Conservation (phyloP, 768 basidiomycete species). For the Suillus brevipes region DNA sequence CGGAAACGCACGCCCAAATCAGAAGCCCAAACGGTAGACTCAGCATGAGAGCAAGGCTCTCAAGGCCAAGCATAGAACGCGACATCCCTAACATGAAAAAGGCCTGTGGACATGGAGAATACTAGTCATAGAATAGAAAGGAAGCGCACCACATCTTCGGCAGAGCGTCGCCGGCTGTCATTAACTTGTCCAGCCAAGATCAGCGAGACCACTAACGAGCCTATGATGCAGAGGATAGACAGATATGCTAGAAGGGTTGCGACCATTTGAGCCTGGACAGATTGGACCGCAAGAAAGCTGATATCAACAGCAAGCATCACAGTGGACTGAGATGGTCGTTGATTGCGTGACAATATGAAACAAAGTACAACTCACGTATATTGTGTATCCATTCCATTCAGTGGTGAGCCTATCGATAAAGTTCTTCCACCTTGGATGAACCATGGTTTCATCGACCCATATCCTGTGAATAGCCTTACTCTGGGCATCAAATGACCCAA, state of each 20-base stretch:
- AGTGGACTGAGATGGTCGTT: constrained; percentile 3
- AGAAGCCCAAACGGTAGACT: constrained; percentile 35
- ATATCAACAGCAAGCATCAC: constrained; percentile 16
- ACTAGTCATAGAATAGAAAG: not conserved
- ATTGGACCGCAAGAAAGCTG: constrained; percentile 8
- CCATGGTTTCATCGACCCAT: constrained; percentile 45
- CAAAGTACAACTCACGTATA: constrained; percentile 39
- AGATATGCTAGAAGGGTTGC: constrained; percentile 4
- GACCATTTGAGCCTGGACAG: not conserved
- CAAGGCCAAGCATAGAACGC: not conserved
- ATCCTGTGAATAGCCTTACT: constrained; percentile 39
- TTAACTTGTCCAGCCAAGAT: constrained; percentile 31
- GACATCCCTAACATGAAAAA: constrained; percentile 4
- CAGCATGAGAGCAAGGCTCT: constrained; percentile 31
- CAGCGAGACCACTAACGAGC: constrained; percentile 10
- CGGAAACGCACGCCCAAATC: constrained; percentile 29
- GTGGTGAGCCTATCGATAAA: constrained; percentile 42
- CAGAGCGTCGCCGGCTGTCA: constrained; percentile 14
- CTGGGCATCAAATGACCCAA: constrained; percentile 47
- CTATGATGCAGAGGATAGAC: constrained; percentile 9
- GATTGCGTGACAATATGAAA: not conserved
- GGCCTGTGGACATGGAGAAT: constrained; percentile 2
- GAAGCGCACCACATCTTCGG: constrained; percentile 9
- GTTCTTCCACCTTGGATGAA: constrained; percentile 37
- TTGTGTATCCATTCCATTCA: constrained; percentile 50